Conservation (phyloP, 805 yeast genomes). For the Starmerella cellae region DNA sequence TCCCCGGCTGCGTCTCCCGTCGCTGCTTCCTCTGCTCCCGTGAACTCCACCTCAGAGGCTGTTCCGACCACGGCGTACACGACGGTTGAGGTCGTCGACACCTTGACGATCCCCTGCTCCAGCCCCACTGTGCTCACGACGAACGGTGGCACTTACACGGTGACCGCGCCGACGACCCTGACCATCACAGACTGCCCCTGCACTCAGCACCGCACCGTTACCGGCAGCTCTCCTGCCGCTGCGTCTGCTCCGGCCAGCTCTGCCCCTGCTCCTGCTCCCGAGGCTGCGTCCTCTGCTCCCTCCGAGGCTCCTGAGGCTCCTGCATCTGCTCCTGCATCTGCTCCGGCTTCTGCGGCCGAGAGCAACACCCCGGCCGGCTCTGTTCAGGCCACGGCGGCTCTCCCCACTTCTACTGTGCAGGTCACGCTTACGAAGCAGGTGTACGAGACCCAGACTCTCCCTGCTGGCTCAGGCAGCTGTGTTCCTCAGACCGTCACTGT, state of each 20-base stretch:
- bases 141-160: slow-evolving; percentile 26
- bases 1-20: neutral
- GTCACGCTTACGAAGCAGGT: neutral
- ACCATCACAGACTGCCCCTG: slow-evolving; percentile 83
- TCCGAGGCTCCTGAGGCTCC: neutral
- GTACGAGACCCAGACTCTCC: neutral
- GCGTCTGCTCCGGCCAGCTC: neutral
- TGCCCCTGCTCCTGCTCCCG: slow-evolving; percentile 1
- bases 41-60: slow-evolving; percentile 24
- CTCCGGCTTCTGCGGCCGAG: neutral
- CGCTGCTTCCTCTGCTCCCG: slow-evolving; percentile 1
- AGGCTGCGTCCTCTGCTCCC: neutral
- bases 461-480: slow-evolving; percentile 44
- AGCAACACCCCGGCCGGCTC: neutral
- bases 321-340: slow-evolving; percentile 15
- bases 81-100: slow-evolving; percentile 17
- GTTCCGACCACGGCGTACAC: slow-evolving; percentile 4
- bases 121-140: slow-evolving; percentile 46
- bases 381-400: slow-evolving; percentile 9
- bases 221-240: slow-evolving; percentile 1
- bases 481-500: slow-evolving; percentile 33
- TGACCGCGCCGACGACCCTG: slow-evolving; percentile 64
- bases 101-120: slow-evolving; percentile 69
- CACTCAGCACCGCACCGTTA: slow-evolving; percentile 38
- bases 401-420: neutral